phyloP scores from a whole-genome alignment of 495 filamentous ascomycete genomes.

The Pyrenula aspistea region DNA sequence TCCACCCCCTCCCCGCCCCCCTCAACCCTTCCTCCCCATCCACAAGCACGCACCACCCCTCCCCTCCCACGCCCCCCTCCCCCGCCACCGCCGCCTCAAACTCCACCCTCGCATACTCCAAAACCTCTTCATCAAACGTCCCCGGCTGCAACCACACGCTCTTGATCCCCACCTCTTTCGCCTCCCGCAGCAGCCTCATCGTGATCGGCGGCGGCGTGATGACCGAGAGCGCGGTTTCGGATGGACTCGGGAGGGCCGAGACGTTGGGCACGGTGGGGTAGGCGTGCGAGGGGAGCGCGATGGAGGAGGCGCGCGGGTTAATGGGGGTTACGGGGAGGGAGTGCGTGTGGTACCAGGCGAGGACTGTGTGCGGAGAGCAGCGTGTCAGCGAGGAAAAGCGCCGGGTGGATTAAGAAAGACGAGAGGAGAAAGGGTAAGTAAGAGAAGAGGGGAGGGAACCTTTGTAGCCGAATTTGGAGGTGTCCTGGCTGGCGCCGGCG shows the following conservation, averaged over 20 bases:
- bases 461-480: conserved; percentile 84
- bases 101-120: conserved; percentile 51
- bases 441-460: conserved; percentile 31
- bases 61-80: conserved; percentile 50
- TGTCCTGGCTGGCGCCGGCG: conserved; percentile 76
- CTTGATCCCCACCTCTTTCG: conserved; percentile 62
- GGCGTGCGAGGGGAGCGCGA: conserved; percentile 38
- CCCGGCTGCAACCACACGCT: conserved; percentile 91
- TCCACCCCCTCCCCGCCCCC: conserved; percentile 42
- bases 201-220: conserved; percentile 80
- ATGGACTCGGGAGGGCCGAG: conserved; percentile 46
- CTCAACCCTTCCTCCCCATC: conserved; percentile 67
- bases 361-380: conserved; percentile 42
- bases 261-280: conserved; percentile 58
- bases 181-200: conserved; percentile 57
- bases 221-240: conserved; percentile 63
- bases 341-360: conserved; percentile 77
- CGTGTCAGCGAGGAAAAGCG: too few relatives aligned
- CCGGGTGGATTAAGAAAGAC: neutral
- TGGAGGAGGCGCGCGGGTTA: conserved; percentile 57
- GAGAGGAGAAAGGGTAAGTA: neutral
- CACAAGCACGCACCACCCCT: conserved; percentile 88
- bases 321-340: conserved; percentile 67
- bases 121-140: conserved; percentile 61
- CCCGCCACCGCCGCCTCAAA: conserved; percentile 63